These are phyloP conservation scores for Rossbeevera mucosa DNA, from an alignment of 768 basidiomycete species.

Conservation along the genomic window DNA sequence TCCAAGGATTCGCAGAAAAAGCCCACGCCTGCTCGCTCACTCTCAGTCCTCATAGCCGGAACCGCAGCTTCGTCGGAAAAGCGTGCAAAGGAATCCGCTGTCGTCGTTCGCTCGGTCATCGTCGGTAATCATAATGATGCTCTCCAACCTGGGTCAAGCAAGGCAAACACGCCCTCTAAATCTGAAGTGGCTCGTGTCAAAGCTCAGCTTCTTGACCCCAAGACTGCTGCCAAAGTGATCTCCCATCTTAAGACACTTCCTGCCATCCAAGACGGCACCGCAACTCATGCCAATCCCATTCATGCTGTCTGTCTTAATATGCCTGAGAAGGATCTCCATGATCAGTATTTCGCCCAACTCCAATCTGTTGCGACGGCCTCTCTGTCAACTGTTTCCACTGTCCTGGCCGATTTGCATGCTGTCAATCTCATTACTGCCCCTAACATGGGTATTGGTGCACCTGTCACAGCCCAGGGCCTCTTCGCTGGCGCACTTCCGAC, in stretches of 20 bases:
- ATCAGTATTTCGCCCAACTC: conserved; percentile 54
- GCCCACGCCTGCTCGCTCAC: conserved; percentile 31
- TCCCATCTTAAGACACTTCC: conserved; percentile 63
- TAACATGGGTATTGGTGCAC: conserved; percentile 68
- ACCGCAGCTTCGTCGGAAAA: conserved; percentile 42
- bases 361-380: conserved; percentile 46
- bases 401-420: conserved; percentile 58
- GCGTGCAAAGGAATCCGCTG: conserved; percentile 60
- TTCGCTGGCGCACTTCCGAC: conserved; percentile 75
- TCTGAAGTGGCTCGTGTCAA: conserved; percentile 62
- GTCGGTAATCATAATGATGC: conserved; percentile 44
- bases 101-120: conserved; percentile 63
- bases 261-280: conserved; percentile 9
- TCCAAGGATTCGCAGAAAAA: conserved; percentile 40
- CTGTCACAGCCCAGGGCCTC: conserved; percentile 62
- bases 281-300: conserved; percentile 43
- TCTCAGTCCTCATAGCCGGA: conserved; percentile 31
- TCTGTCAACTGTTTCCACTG: conserved; percentile 42
- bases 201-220: conserved; percentile 59
- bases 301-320: conserved; percentile 72
- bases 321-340: conserved; percentile 58
- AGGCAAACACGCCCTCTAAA: conserved; percentile 40
- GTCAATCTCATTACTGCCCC: conserved; percentile 57
- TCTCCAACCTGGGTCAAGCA: conserved; percentile 30
- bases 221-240: conserved; percentile 67